Conservation (phyloP, 176 grass and related monocot genomes). For the Eleusine indica region DNA sequence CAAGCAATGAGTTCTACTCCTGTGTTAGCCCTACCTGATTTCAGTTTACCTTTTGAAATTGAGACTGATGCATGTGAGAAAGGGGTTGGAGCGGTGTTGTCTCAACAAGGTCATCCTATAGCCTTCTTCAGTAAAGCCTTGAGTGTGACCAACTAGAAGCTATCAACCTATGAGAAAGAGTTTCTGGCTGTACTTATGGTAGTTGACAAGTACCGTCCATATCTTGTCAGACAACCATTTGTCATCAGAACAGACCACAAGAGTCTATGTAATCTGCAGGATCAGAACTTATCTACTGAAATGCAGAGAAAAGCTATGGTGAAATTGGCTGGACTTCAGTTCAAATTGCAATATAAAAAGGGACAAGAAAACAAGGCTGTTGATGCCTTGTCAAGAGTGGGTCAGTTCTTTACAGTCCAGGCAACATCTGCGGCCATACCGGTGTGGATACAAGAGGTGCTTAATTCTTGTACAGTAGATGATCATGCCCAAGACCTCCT, state of each 20-base stretch:
- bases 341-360: background rate
- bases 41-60: background rate
- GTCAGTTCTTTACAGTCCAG: background rate
- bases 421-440: background rate
- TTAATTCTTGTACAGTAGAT: background rate
- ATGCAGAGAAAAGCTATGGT: background rate
- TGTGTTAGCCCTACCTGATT: background rate
- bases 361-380: background rate
- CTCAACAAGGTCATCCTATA: background rate
- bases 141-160: accelerated
- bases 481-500: too few species aligned
- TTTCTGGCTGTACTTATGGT: background rate
- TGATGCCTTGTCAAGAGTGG: background rate
- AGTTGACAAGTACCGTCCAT: background rate
- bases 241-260: background rate
- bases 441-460: background rate
- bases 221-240: background rate
- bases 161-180: background rate
- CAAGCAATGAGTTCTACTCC: background rate
- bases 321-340: background rate
- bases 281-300: background rate
- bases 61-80: background rate
- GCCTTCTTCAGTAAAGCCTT: background rate
- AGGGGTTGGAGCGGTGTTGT: background rate
- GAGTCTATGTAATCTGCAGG: background rate